A percentile compares a stretch with the other conserved stretches of the same genome.
phyloP scores from a whole-genome alignment of 2,329 filamentous ascomycete species.

The Penicillium palitans region DNA sequence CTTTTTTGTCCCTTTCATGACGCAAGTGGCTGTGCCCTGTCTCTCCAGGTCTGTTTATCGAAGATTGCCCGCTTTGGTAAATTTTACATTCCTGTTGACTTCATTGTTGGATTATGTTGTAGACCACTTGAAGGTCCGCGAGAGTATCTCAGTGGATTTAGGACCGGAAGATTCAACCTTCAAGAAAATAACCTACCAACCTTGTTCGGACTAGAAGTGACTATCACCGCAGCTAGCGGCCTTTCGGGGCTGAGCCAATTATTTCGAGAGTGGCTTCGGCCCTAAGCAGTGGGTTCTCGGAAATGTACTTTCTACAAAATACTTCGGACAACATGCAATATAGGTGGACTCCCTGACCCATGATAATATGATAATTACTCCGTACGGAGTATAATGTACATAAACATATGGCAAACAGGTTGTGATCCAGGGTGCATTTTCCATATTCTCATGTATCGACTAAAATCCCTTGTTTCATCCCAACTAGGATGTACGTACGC shows the following conservation, averaged over 20 bases:
- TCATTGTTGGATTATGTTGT: not conserved
- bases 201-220: not conserved
- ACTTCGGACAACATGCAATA: not conserved
- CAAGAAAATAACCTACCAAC: not conserved
- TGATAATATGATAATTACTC: too few species aligned
- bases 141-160: not conserved
- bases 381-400: not conserved
- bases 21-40: conserved; percentile 21
- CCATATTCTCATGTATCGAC: not conserved
- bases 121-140: not conserved
- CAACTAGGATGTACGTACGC: not conserved
- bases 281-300: not conserved
- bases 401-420: not conserved
- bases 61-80: conserved; percentile 1
- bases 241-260: conserved; percentile 1
- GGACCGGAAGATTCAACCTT: not conserved
- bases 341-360: not conserved
- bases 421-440: not conserved
- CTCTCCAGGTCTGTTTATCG: conserved; percentile 1
- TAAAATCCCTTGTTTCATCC: conserved; percentile 3
- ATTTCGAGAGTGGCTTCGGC: not conserved
- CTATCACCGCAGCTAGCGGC: conserved; percentile 6
- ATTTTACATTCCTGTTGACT: conserved; percentile 14
- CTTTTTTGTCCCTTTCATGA: conserved; percentile 12
- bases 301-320: not conserved